Conservation (phyloP, 805 yeast species). For the Zygosaccharomyces bisporus region DNA sequence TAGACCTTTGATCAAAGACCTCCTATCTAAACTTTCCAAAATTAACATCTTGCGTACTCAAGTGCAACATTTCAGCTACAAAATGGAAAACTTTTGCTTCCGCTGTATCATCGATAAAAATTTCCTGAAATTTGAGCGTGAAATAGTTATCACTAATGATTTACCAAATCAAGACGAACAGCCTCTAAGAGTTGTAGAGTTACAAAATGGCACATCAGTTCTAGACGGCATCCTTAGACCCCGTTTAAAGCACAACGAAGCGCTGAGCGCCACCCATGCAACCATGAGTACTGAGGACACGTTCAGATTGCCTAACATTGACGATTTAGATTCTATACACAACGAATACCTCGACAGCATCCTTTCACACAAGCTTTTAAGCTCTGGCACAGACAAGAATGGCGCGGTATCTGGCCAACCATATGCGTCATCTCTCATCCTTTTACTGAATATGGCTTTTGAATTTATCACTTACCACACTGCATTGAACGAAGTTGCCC, state of each 20-base stretch:
- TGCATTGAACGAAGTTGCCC: constrained; percentile 38
- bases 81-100: constrained; percentile 34
- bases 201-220: constrained; percentile 27
- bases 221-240: constrained; percentile 35
- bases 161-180: constrained; percentile 15
- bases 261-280: constrained; percentile 12
- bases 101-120: constrained; percentile 34
- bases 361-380: constrained; percentile 25
- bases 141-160: constrained; percentile 24
- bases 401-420: constrained; percentile 40
- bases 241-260: constrained; percentile 19
- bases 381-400: constrained; percentile 22
- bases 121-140: constrained; percentile 31
- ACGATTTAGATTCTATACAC: constrained; percentile 45
- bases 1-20: constrained; percentile 30
- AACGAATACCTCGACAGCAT: constrained; percentile 31
- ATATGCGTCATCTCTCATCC: constrained; percentile 43
- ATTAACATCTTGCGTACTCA: constrained; percentile 34
- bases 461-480: constrained; percentile 40
- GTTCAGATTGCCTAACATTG: constrained; percentile 35
- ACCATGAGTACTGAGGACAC: constrained; percentile 5
- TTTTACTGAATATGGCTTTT: constrained; percentile 37
- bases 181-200: constrained; percentile 34
- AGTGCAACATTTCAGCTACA: constrained; percentile 34
- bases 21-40: constrained; percentile 29